Evolutionary conservation across 208 protist genomes (phyloP).

Genomic region (Jaenimonas drosophilae): DNA sequence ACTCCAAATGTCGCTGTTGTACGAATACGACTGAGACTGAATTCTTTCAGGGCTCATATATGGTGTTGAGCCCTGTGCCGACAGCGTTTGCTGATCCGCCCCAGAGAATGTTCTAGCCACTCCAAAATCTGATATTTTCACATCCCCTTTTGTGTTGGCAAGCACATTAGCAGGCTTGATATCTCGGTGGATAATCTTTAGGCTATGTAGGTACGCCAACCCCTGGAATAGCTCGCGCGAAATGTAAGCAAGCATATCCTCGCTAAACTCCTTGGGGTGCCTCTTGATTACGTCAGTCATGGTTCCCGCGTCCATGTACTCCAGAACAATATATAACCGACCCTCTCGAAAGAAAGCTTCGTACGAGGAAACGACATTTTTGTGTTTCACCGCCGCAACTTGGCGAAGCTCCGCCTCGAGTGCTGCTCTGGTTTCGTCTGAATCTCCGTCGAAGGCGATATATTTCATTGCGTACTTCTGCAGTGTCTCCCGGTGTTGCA

Average conservation of each 20-base stretch:
- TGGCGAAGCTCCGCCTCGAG: conserved; percentile 73
- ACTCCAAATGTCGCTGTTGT: conserved; percentile 89
- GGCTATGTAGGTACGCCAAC: conserved; percentile 71
- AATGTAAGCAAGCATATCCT: conserved; percentile 79
- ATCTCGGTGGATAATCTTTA: conserved; percentile 92
- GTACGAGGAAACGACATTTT: conserved; percentile 86
- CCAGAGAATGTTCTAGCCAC: conserved; percentile 84
- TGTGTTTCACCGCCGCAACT: conserved; percentile 74
- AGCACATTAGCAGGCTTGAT: conserved; percentile 97
- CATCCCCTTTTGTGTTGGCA: conserved; percentile 90
- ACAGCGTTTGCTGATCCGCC: conserved; percentile 67
- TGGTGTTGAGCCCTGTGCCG: conserved; percentile 84
- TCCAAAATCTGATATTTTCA: conserved; percentile 97
- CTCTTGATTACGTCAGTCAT: conserved; percentile 78
- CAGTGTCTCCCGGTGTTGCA: conserved; percentile 45
- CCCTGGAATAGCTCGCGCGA: conserved; percentile 77
- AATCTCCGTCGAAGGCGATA: conserved; percentile 62
- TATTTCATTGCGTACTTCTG: conserved; percentile 87
- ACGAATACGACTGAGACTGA: conserved; percentile 81
- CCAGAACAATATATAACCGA: conserved; percentile 77
- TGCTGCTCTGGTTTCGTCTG: conserved; percentile 51
- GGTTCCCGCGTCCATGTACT: conserved; percentile 87
- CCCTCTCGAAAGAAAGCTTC: conserved; percentile 87
- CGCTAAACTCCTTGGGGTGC: conserved; percentile 52
- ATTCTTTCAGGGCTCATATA: conserved; percentile 94